phyloP scores from a whole-genome alignment of 116 monocot genomes.

The Trichopus zeylanicus region DNA sequence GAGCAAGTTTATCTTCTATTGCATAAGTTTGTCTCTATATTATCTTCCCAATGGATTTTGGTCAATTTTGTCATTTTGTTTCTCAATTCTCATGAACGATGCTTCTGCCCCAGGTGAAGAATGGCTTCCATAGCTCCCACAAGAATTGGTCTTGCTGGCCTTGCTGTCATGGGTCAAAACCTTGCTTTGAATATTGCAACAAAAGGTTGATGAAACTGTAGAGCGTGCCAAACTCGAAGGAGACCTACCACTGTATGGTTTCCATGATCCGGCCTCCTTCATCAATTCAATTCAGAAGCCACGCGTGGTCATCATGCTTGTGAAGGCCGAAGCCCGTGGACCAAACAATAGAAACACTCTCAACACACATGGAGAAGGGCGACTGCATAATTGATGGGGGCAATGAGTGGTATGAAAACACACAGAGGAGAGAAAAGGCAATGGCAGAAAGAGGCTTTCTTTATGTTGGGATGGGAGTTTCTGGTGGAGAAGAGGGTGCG shows the following conservation, averaged over 20 bases:
- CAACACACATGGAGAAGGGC: conserved; percentile 29
- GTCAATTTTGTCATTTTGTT: neutral
- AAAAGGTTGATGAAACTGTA: conserved; percentile 49
- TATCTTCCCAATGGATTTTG: neutral
- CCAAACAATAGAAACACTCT: conserved; percentile 36
- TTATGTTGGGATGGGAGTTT: conserved; percentile 46
- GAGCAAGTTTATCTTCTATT: too few relatives aligned
- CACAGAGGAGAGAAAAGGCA: conserved; percentile 27
- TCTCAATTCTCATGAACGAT: neutral
- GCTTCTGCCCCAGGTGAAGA: neutral
- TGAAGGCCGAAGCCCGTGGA: conserved; percentile 33
- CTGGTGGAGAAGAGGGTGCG: conserved; percentile 25
- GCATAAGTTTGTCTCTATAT: too few relatives aligned
- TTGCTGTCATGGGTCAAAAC: conserved; percentile 43
- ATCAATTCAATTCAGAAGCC: conserved; percentile 55
- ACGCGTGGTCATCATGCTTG: conserved; percentile 49
- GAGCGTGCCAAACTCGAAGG: conserved; percentile 42
- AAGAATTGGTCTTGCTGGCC: conserved; percentile 36
- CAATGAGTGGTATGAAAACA: conserved; percentile 54
- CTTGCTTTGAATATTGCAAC: conserved; percentile 36
- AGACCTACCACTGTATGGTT: conserved; percentile 44
- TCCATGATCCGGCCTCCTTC: conserved; percentile 41
- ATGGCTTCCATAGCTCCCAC: conserved; percentile 19
- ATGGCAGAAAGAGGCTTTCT: conserved; percentile 17
- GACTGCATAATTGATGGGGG: conserved; percentile 46